These are phyloP conservation scores for Metarhizium album DNA, from an alignment of 2,329 filamentous ascomycete species.

Conservation along the genomic window DNA sequence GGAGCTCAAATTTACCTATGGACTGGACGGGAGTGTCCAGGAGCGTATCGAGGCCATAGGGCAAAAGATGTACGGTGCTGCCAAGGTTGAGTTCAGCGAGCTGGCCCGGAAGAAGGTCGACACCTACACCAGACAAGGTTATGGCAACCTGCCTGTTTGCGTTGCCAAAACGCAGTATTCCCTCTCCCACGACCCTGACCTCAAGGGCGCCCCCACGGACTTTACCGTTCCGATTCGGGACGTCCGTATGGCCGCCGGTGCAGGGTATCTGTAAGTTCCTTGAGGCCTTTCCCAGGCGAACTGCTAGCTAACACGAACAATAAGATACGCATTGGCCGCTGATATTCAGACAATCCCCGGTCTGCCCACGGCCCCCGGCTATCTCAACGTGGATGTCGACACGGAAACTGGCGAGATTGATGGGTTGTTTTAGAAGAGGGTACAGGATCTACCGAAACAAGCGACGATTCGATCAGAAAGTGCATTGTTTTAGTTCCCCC, in stretches of 20 bases:
- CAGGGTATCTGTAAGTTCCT: conserved; percentile 70
- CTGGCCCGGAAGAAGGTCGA: conserved; percentile 94
- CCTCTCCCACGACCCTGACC: conserved; percentile 78
- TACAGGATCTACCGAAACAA: background rate
- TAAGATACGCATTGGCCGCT: conserved; percentile 79
- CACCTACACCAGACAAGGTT: conserved; percentile 85
- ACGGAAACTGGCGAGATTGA: conserved; percentile 75
- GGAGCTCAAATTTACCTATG: conserved; percentile 81
- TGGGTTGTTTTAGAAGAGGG: conserved; percentile 63
- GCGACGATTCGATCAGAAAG: background rate
- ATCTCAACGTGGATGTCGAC: conserved; percentile 85
- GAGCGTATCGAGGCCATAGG: conserved; percentile 87
- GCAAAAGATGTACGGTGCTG: conserved; percentile 88
- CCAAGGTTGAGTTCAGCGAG: conserved; percentile 83
- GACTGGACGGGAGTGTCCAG: conserved; percentile 66
- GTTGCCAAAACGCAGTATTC: conserved; percentile 98
- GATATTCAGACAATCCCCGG: conserved; percentile 98
- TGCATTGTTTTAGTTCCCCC: background rate
- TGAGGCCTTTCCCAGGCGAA: background rate
- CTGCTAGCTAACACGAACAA: conserved; percentile 21
- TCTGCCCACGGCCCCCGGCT: conserved; percentile 86
- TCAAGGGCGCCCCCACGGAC: conserved; percentile 90
- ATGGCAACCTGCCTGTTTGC: conserved; percentile 87
- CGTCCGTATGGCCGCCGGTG: conserved; percentile 86
- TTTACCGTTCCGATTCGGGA: conserved; percentile 94